Percentiles rank a stretch among this genome's conserved stretches.
Evolutionary conservation across 164 flowering plant species (phyloP).

Genomic region (Sedum album): DNA sequence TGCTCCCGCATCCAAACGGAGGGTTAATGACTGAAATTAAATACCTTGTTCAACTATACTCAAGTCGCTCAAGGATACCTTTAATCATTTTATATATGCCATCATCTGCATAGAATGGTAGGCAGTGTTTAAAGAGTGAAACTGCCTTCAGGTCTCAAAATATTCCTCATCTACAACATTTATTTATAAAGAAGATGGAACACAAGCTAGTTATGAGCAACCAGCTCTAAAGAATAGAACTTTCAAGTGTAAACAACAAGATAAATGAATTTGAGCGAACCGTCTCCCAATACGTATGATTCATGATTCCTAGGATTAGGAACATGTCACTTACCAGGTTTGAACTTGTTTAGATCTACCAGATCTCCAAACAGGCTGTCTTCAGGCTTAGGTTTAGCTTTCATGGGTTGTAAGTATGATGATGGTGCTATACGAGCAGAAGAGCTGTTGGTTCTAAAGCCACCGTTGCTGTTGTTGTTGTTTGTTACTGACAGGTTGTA

Average conservation of each 20-base stretch:
- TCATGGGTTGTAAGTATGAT: conserved; percentile 4
- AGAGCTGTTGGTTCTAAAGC: not conserved
- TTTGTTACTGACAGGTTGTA: not conserved
- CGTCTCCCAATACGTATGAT: not conserved
- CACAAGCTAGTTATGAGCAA: not conserved
- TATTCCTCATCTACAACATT: not conserved
- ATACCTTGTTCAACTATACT: too few species aligned
- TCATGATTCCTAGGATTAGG: not conserved
- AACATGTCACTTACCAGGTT: not conserved
- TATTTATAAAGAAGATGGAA: not conserved
- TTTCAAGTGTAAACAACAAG: not conserved
- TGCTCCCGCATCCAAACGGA: too few species aligned
- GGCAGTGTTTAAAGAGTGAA: too few species aligned
- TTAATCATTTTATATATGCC: too few species aligned
- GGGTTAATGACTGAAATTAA: too few species aligned
- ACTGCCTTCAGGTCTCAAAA: not conserved
- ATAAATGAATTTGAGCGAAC: not conserved
- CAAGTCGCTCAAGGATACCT: too few species aligned
- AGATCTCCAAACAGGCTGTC: conserved; percentile 6
- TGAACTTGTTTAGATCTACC: conserved; percentile 1
- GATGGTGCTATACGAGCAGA: not conserved
- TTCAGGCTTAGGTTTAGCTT: not conserved
- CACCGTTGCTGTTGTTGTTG: not conserved
- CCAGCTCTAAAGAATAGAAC: not conserved
- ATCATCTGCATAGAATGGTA: too few species aligned